Conservation (phyloP, 1,139 yeast species). For the Hyphopichia pseudoburtonii region DNA sequence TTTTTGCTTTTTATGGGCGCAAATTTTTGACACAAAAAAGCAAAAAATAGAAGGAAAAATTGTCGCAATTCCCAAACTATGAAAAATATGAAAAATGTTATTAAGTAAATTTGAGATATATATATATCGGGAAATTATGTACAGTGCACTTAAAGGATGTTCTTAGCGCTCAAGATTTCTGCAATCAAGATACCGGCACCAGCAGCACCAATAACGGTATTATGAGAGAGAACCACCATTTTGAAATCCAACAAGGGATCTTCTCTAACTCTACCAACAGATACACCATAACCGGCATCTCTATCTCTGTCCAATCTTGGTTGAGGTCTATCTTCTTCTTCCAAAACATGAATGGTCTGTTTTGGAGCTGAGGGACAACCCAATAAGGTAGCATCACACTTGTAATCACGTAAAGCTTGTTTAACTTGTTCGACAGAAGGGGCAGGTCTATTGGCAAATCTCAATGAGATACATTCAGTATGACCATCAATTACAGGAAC, state of each 20-base stretch:
- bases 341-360: conserved; percentile 86
- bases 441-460: conserved; percentile 77
- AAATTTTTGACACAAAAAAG: too few relatives aligned
- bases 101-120: not conserved
- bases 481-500: conserved; percentile 98
- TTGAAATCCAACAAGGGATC: conserved; percentile 92
- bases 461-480: conserved; percentile 88
- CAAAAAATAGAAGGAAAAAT: too few relatives aligned
- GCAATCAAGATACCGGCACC: conserved; percentile 99
- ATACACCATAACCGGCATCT: conserved; percentile 91
- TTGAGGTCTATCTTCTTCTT: conserved; percentile 92
- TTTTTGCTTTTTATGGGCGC: not conserved
- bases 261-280: conserved; percentile 91
- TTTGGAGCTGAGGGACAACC: conserved; percentile 92
- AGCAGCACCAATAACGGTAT: conserved; percentile 98
- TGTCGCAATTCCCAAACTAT: too few relatives aligned
- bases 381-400: conserved; percentile 77
- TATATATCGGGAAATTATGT: not conserved
- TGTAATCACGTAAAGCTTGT: conserved; percentile 65
- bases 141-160: conserved; percentile 49
- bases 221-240: conserved; percentile 95
- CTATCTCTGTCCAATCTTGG: conserved; percentile 97
- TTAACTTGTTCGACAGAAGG: conserved; percentile 84
- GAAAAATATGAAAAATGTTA: not conserved
- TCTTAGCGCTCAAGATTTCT: conserved; percentile 79